Evolutionary conservation across 1,284 basidiomycete species (phyloP).

Genomic region (Fistulina hepatica): DNA sequence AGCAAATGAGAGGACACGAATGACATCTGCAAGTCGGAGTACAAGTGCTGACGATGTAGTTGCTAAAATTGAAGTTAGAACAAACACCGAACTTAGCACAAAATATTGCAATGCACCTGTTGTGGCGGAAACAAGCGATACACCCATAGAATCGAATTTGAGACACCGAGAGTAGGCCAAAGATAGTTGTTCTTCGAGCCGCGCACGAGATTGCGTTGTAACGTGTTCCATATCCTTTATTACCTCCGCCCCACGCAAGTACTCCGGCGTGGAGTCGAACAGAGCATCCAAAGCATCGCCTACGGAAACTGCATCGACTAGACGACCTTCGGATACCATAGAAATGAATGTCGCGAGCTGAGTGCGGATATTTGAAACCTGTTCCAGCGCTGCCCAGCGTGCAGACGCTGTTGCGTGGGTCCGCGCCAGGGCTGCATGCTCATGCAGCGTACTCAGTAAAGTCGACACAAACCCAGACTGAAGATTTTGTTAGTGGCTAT

Average conservation of each 20-base stretch:
- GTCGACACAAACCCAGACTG: conserved; percentile 59
- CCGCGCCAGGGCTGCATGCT: conserved; percentile 52
- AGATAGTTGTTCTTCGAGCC: too few relatives aligned
- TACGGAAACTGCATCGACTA: conserved; percentile 46
- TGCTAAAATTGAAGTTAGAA: too few relatives aligned
- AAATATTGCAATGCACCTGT: too few relatives aligned
- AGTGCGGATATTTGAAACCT: conserved; percentile 39
- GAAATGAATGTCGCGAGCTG: conserved; percentile 32
- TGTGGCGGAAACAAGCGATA: too few relatives aligned
- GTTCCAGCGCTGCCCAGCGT: conserved; percentile 37
- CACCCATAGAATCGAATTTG: too few relatives aligned
- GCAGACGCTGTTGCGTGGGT: conserved; percentile 43
- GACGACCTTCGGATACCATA: conserved; percentile 41
- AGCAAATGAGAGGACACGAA: too few relatives aligned
- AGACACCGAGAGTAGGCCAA: too few relatives aligned
- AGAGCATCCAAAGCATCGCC: conserved; percentile 32
- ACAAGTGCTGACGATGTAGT: too few relatives aligned
- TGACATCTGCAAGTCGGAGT: too few relatives aligned
- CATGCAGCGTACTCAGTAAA: conserved; percentile 38
- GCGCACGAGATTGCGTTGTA: conserved; percentile 22
- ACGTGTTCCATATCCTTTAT: conserved; percentile 49
- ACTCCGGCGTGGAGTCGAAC: conserved; percentile 38
- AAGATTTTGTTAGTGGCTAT: conserved; percentile 11
- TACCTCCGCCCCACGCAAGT: conserved; percentile 40
- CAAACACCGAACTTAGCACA: too few relatives aligned